Base-by-base conservation (phyloP, 2,329 filamentous ascomycete species). In the Colletotrichum sojae region DNA sequence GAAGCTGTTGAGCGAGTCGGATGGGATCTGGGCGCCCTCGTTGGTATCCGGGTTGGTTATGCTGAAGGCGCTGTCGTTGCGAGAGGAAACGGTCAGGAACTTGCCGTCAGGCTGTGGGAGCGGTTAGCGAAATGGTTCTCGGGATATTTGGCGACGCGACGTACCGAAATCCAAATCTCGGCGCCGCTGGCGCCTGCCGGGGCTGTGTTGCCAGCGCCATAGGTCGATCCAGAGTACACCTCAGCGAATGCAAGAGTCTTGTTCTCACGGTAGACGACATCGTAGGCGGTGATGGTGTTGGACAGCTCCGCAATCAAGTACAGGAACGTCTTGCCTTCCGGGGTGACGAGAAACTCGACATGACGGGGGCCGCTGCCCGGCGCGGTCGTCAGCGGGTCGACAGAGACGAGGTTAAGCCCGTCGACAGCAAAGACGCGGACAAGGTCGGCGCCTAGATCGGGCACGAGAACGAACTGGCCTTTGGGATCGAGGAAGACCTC, bases 31-130 rank as follows among this genome's bases (percentile, higher is more conserved):
- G 9, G 61, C 60, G 36, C 67, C 71, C 71, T 73, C 79, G 72
- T 74, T 70, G 67, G 78, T 63, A 73, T 86, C 82, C 72, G 82
- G 83, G 78, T 83, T 83, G 65, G 83, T 79, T 63, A 87, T 82
- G 15, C 74, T 74, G 76, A 90, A 86, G 22, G 84, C 80, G 52
- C 81, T 83, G 75, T 91, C 91, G 75, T 87, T 86, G 70, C 93
- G 90, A 71, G 92, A 92, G 2, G 90, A 91, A 49, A 92, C 85
- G 72, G 92, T 83, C 59, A 94, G 76, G 81, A 89, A 92, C 43
- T 85, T 86, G 69, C 85, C 82, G 74, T 90, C 87, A 56, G 88
- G 86, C 88, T 89, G 62, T 20, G 8, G 13, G 9, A 18, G 12
- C 12, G 8, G 40, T 70, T n/a, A 71, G 59, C 31, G 63, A 61